These are phyloP conservation scores for Scutellaria barbata DNA, from an alignment of 257 asterid genomes.

Conservation along the genomic window DNA sequence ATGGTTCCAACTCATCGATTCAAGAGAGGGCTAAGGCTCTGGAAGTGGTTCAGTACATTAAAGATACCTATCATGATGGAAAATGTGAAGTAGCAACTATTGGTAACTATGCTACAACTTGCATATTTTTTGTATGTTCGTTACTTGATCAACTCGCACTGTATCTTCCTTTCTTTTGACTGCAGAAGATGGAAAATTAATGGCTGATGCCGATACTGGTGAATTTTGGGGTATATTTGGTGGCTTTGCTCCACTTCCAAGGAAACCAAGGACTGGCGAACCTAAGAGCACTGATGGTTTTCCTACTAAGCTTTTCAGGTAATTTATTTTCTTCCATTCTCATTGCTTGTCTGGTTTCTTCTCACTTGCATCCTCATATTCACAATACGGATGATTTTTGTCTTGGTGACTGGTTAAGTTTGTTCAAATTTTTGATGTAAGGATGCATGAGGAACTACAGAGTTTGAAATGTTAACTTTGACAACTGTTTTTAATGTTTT, in stretches of 20 bases:
- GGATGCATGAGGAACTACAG: constrained; percentile 29
- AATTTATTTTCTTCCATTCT: constrained; percentile 38
- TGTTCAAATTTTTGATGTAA: constrained; percentile 21
- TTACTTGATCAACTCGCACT: constrained; percentile 18
- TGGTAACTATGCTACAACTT: constrained; percentile 50
- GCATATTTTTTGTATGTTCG: constrained; percentile 22
- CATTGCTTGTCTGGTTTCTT: constrained; percentile 31
- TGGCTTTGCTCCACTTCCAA: constrained; percentile 94
- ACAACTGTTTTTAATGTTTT: constrained; percentile 39
- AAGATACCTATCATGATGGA: constrained; percentile 79
- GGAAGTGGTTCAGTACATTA: constrained; percentile 88
- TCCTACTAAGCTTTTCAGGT: constrained; percentile 68
- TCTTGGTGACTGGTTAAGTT: background rate
- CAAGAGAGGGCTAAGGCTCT: constrained; percentile 94
- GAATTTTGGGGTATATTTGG: constrained; percentile 94
- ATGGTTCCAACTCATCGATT: constrained; percentile 76
- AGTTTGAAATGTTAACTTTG: constrained; percentile 31
- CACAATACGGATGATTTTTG: constrained; percentile 2
- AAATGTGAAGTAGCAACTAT: constrained; percentile 80
- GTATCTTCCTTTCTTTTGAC: constrained; percentile 34
- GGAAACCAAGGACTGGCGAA: constrained; percentile 46
- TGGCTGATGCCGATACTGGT: constrained; percentile 84
- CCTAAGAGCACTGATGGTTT: constrained; percentile 28
- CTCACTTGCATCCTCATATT: constrained; percentile 35
- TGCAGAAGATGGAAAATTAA: constrained; percentile 85